A percentile compares a stretch with the other conserved stretches of the same genome.
Evolutionary conservation across 768 basidiomycete species (phyloP).

Genomic region (Hygrocybe coccinea): DNA sequence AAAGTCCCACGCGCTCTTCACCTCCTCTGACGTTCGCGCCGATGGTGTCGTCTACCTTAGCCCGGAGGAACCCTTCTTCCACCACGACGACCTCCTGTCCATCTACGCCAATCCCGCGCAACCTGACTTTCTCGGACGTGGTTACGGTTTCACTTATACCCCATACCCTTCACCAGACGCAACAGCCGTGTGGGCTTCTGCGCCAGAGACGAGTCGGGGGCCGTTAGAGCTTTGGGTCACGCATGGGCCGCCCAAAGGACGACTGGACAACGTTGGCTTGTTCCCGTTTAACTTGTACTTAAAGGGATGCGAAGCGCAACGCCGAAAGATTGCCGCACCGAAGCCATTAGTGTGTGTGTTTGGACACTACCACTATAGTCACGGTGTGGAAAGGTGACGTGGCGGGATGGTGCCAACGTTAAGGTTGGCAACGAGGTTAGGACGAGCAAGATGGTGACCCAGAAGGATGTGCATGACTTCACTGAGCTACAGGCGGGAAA

Average conservation of each 20-base stretch:
- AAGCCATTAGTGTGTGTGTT: conserved; percentile 4
- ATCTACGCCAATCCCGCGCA: conserved; percentile 2
- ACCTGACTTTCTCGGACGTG: background rate
- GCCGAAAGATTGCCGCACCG: background rate
- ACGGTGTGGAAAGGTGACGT: conserved; percentile 1
- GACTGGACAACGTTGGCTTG: background rate
- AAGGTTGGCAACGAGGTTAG: background rate
- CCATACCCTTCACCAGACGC: background rate
- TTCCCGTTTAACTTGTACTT: conserved; percentile 4
- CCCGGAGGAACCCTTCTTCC: background rate
- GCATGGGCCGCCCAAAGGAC: conserved; percentile 2
- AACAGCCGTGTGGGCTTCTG: background rate
- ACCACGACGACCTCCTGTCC: background rate
- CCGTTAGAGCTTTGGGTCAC: background rate
- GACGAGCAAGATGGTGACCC: background rate
- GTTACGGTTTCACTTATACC: background rate
- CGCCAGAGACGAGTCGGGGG: background rate
- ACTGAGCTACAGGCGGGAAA: conserved; percentile 2
- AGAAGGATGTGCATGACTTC: conserved; percentile 1
- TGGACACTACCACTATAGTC: conserved; percentile 5
- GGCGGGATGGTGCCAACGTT: background rate
- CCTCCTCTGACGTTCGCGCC: background rate
- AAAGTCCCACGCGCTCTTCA: background rate
- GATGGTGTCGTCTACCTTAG: conserved; percentile 1
- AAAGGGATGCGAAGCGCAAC: background rate